Conservation (phyloP, 2,329 filamentous ascomycete species). For the Aspergillus spinulosporus region DNA sequence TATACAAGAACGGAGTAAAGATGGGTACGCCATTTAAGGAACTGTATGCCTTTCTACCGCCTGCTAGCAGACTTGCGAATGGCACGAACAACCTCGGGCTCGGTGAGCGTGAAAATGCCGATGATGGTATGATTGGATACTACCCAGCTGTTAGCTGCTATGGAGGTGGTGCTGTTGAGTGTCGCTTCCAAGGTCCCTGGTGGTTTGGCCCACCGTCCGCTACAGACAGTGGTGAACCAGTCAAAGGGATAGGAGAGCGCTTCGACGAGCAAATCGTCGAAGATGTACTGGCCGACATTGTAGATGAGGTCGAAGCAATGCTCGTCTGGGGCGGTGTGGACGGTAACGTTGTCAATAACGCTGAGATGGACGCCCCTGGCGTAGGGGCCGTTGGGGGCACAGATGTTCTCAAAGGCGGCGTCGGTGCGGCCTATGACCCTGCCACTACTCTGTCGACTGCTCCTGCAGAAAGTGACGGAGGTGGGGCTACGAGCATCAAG, state of each 20-base stretch:
- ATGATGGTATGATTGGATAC: slow-evolving; percentile 94
- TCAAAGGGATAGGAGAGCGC: slow-evolving; percentile 68
- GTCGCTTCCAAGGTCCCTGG: slow-evolving; percentile 92
- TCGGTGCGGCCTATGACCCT: slow-evolving; percentile 34
- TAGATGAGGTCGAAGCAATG: slow-evolving; percentile 79
- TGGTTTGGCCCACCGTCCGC: slow-evolving; percentile 75
- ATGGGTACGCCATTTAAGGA: slow-evolving; percentile 88
- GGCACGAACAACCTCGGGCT: slow-evolving; percentile 49
- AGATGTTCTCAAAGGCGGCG: slow-evolving; percentile 36
- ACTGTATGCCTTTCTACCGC: slow-evolving; percentile 86
- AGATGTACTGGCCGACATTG: slow-evolving; percentile 86
- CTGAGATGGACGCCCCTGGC: slow-evolving; percentile 27
- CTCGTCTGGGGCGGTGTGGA: slow-evolving; percentile 62
- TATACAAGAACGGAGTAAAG: slow-evolving; percentile 88
- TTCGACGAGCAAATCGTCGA: slow-evolving; percentile 94
- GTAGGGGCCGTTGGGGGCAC: slow-evolving; percentile 32
- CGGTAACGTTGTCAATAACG: slow-evolving; percentile 34
- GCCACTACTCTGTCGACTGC: slow-evolving; percentile 21
- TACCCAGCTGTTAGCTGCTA: slow-evolving; percentile 93
- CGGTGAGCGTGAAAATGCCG: slow-evolving; percentile 79
- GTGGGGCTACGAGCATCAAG: slow-evolving; percentile 16
- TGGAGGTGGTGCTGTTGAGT: slow-evolving; percentile 83
- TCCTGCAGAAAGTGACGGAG: slow-evolving; percentile 3
- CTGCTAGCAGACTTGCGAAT: slow-evolving; percentile 64
- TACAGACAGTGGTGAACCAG: slow-evolving; percentile 45